Percentiles rank a stretch among this genome's conserved stretches.
These are phyloP conservation scores for Orbilia blumenaviensis DNA, from an alignment of 2,329 filamentous ascomycete genomes.

Conservation along the genomic window DNA sequence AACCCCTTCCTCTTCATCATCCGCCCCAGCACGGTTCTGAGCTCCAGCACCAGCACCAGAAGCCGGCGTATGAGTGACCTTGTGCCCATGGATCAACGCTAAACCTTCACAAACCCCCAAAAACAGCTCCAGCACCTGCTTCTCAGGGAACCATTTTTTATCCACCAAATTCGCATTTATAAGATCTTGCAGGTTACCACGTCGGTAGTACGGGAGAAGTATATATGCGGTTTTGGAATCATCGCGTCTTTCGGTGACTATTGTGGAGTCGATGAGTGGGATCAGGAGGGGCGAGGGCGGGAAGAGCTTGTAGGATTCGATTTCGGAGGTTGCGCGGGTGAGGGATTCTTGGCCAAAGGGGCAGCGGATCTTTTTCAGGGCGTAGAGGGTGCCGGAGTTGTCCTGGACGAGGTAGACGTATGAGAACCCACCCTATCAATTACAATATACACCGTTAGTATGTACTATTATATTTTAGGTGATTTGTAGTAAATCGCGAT, in stretches of 20 bases:
- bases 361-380: conserved; percentile 98
- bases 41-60: conserved; percentile 61
- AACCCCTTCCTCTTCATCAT: conserved; percentile 52
- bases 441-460: conserved; percentile 12
- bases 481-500: neutral
- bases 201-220: conserved; percentile 90
- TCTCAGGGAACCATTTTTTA: conserved; percentile 87
- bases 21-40: conserved; percentile 60
- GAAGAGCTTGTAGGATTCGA: conserved; percentile 95
- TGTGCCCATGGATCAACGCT: conserved; percentile 90
- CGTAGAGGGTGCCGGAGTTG: conserved; percentile 83
- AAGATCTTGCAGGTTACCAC: conserved; percentile 95
- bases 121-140: conserved; percentile 86
- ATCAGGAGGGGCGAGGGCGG: conserved; percentile 66
- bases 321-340: conserved; percentile 91
- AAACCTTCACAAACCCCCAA: conserved; percentile 89
- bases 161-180: conserved; percentile 99
- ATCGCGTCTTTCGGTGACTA: conserved; percentile 74
- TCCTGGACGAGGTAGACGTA: conserved; percentile 99
- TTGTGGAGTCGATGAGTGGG: conserved; percentile 80
- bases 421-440: conserved; percentile 84
- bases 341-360: conserved; percentile 97
- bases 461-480: neutral
- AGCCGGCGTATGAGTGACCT: conserved; percentile 66
- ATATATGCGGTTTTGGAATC: conserved; percentile 95